A percentile compares a stretch with the other conserved stretches of the same genome.
Evolutionary conservation across 129 eudicot species (phyloP).

Genomic region (Oenanthe sinensis): DNA sequence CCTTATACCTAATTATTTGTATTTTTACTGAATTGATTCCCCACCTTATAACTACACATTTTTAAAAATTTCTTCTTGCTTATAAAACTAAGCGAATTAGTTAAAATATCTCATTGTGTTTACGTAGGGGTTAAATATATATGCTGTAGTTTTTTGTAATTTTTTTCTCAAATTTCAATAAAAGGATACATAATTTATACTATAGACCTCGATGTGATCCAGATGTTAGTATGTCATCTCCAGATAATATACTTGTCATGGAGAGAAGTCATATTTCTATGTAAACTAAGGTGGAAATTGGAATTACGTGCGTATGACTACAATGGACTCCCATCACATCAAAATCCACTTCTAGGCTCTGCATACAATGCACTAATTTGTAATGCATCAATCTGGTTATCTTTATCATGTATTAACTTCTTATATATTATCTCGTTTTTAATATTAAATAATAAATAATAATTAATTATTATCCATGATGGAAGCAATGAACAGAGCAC

Average conservation of each 20-base stretch:
- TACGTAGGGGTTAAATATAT: neutral
- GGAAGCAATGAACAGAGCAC: neutral
- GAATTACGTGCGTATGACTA: neutral
- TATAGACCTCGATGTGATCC: neutral
- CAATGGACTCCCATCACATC: neutral
- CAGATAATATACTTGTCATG: neutral
- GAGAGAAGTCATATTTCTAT: neutral
- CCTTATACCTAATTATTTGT: neutral
- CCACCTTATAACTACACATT: neutral
- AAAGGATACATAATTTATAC: neutral
- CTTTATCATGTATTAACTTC: too few species aligned
- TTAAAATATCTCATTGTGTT: neutral
- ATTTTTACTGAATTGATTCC: neutral
- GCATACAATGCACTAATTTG: neutral
- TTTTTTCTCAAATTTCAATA: neutral
- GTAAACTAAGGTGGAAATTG: neutral
- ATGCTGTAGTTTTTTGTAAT: neutral
- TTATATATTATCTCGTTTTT: neutral
- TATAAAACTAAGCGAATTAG: neutral
- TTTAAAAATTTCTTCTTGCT: neutral
- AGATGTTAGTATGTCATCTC: neutral
- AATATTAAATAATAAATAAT: too few species aligned
- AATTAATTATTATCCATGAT: neutral
- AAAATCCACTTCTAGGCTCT: neutral
- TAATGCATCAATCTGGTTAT: neutral